Evolutionary conservation across 305 asterid genomes (phyloP), one percentile per base, ranked within the genome.

Genomic region (Rubia occidens): DNA sequence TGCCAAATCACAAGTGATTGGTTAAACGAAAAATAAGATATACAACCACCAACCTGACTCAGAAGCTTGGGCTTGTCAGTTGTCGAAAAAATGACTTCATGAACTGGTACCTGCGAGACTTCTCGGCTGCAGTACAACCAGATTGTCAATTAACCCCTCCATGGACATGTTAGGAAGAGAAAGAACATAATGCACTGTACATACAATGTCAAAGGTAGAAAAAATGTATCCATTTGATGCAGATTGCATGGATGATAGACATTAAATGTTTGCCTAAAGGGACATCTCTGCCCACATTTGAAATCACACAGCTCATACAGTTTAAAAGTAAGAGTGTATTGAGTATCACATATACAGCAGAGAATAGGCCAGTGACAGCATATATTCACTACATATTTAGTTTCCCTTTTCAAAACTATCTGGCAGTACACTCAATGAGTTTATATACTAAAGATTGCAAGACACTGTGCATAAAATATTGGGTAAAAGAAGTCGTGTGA

Each of bases 51-150:
- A 82, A 93, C 96, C 98, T 90, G 88, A 77, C 96, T 90, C 65
- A 93, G 95, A 81, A 90, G 97, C 84, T 88, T 93, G 47, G 97
- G 97, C 85, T 88, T 88, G 88, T 93, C 96, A 71, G 75, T 64
- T 53, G 98, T 86, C 47, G 98, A 88, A 87, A 93, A 90, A 68
- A 90, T 88, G 51, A 93, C 80, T 87, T 93, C 96, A 78, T 90
- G 94, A 71, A 84, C 73, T 63, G 86, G 93, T 60, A 79, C 24
- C 73, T 67, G 73, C 17, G 82, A 66, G 72, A 82, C 82, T 71
- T 82, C 97, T 71, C 74, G 84, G 87, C 98, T 93, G 94, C 84
- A 85, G 59, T 47, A 81, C 54, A 75, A 60, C 49, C 53, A 68
- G 3, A 6, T 49, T 60, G 68, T 69, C 69, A 68, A 68, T 15